Evolutionary conservation across 2,329 filamentous ascomycete genomes (phyloP), one percentile per base, ranked within the genome.

Genomic region (Pyrenochaeta sp.): DNA sequence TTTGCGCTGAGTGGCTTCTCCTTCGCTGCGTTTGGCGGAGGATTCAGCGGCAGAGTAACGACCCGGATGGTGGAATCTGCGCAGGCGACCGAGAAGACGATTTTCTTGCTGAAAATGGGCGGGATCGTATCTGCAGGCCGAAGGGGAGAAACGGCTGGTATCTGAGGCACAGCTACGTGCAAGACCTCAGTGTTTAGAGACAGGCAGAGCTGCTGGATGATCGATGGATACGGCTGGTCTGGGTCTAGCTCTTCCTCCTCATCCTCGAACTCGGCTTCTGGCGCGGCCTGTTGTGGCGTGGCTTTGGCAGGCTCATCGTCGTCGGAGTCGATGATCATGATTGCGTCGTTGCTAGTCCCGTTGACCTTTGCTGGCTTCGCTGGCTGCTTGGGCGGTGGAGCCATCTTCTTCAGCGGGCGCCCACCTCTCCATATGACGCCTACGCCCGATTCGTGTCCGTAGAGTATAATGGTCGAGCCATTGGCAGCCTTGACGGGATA

Each of bases 391-490:
- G 68, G 61, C 20, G 64, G 47, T 5, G 61, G 51, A 29, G 64
- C 56, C 43, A 52, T 47, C 47, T 66, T 59, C 58, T 80, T 80
- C 49, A 84, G 78, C 1, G 76, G 73, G 27, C 77, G 78, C 3
- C 86, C 86, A 37, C 85, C 85, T 71, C 83, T 79, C 86, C 86
- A 89, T 27, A 86, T 61, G 43, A 88, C 73, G 51, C 81, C 81
- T 18, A 89, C 62, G 4, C 86, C 87, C 36, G 77, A 78, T 36
- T 83, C 81, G 59, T 87, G 82, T 41, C 82, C 86, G 61, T 86
- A 87, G 11, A 88, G 65, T 39, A 88, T 77, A 53, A 89, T 77
- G 2, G 82, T 84, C 3, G 86, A 88, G 67, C 85, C 85, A 71
- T 88, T 87, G 18, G 84, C 81, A 17, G 85, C 78, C 56, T 79